Conservation (phyloP, 139 green algal genomes). For the Spirogloea muscicola region DNA sequence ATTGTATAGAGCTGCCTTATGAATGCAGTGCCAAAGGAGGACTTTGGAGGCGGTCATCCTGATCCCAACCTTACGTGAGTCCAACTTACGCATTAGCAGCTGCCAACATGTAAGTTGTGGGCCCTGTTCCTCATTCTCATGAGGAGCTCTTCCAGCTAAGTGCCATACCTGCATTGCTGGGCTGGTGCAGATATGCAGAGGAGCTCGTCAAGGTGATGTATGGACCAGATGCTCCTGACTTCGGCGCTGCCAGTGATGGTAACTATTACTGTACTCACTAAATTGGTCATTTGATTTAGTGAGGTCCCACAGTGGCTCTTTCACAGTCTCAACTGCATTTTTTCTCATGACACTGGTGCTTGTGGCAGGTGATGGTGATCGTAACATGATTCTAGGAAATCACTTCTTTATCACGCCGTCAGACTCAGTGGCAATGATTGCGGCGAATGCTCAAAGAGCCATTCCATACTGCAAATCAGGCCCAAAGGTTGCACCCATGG, state of each 20-base stretch:
- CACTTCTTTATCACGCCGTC: conserved; percentile 96
- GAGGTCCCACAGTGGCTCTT: too few relatives aligned
- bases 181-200: conserved; percentile 73
- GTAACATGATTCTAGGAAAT: conserved; percentile 98
- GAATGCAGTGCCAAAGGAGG: conserved; percentile 67
- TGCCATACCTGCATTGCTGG: neutral
- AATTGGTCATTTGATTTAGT: neutral
- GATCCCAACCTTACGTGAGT: conserved; percentile 94
- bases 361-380: conserved; percentile 78
- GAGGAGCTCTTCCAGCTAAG: neutral
- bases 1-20: too few relatives aligned
- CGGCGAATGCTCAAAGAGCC: conserved; percentile 84
- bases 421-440: conserved; percentile 97
- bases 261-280: neutral
- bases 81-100: too few relatives aligned
- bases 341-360: too few relatives aligned
- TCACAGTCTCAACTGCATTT: neutral
- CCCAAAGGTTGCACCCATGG: conserved; percentile 83
- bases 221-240: conserved; percentile 63
- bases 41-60: conserved; percentile 95
- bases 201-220: conserved; percentile 93
- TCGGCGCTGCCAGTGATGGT: conserved; percentile 61
- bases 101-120: neutral
- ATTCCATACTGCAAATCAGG: conserved; percentile 98
- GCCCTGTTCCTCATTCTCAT: neutral